A percentile compares a stretch with the other conserved stretches of the same genome.
Conservation (phyloP, 768 basidiomycete genomes). For the Lyophyllum atratum region DNA sequence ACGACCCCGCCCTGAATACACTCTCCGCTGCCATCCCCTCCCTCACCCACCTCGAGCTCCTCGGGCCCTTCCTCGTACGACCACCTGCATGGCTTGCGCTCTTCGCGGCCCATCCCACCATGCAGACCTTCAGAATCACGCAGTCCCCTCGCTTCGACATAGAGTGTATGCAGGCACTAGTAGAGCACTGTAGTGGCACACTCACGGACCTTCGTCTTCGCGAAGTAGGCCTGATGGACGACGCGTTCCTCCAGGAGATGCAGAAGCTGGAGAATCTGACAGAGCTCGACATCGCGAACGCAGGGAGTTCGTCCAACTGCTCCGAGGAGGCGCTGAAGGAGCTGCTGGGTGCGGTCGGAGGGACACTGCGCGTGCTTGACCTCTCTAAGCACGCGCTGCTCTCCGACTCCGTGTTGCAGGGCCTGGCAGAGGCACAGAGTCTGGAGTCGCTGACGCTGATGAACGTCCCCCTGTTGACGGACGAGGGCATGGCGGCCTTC, state of each 20-base stretch:
- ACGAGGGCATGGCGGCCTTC: conserved; percentile 68
- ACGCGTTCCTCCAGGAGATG: conserved; percentile 56
- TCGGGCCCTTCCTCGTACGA: conserved; percentile 87
- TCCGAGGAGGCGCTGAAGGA: conserved; percentile 56
- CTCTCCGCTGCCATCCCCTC: conserved; percentile 67
- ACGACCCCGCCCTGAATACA: conserved; percentile 55
- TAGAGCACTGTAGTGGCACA: conserved; percentile 44
- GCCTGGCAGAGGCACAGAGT: conserved; percentile 50
- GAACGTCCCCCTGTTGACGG: conserved; percentile 62
- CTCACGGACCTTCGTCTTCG: conserved; percentile 76
- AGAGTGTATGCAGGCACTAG: conserved; percentile 61
- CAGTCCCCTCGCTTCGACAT: conserved; percentile 88
- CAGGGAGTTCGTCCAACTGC: conserved; percentile 49
- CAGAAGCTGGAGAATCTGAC: conserved; percentile 35
- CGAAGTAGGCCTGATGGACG: conserved; percentile 72
- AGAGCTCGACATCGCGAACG: conserved; percentile 71
- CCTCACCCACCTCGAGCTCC: conserved; percentile 74
- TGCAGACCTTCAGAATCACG: conserved; percentile 76
- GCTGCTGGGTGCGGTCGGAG: conserved; percentile 58
- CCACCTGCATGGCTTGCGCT: conserved; percentile 73
- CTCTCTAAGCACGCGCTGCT: conserved; percentile 71
- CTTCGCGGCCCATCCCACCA: conserved; percentile 60
- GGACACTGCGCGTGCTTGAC: conserved; percentile 58
- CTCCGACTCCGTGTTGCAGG: conserved; percentile 62
- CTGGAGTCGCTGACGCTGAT: conserved; percentile 59